phyloP scores from a whole-genome alignment of 164 flowering plant genomes.

The Saururus chinensis region DNA sequence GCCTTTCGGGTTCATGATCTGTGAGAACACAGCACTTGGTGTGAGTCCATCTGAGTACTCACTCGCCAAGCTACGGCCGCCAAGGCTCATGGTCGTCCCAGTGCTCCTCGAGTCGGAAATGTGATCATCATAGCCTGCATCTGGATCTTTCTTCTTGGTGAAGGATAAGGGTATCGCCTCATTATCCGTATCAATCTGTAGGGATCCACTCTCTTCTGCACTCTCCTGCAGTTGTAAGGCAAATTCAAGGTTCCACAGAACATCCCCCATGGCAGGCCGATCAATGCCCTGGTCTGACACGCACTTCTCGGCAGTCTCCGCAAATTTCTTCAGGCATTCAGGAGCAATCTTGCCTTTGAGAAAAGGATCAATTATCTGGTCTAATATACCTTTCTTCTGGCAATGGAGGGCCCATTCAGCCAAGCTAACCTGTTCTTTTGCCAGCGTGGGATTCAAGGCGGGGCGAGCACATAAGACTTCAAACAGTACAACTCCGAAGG shows the following conservation, averaged over 20 bases:
- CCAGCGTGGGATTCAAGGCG: constrained; percentile 15
- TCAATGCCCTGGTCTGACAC: constrained; percentile 29
- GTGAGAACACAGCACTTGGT: constrained; percentile 83
- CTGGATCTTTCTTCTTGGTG: constrained; percentile 1
- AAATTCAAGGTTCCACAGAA: constrained; percentile 40
- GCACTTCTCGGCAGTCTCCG: constrained; percentile 33
- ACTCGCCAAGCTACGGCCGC: constrained; percentile 73
- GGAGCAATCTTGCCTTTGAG: constrained; percentile 30
- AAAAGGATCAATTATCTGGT: constrained; percentile 29
- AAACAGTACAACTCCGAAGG: constrained; percentile 42
- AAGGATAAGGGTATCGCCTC: constrained; percentile 20
- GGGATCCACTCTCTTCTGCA: constrained; percentile 17
- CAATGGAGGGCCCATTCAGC: constrained; percentile 36
- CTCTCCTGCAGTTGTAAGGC: constrained; percentile 37
- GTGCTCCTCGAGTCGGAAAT: constrained; percentile 54
- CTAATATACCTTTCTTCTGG: constrained; percentile 28
- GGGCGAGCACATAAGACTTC: constrained; percentile 38
- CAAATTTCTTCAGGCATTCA: constrained; percentile 29
- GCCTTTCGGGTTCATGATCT: constrained; percentile 88
- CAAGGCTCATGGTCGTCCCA: constrained; percentile 74
- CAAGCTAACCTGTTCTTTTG: constrained; percentile 29
- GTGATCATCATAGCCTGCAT: constrained; percentile 5
- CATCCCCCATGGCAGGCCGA: constrained; percentile 39
- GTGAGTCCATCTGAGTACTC: constrained; percentile 77
- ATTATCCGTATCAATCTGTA: constrained; percentile 3